Percentiles rank a stretch among this genome's conserved stretches.
Evolutionary conservation across 345 rosid species (phyloP).

Genomic region (Eucalyptus polyanthemos): DNA sequence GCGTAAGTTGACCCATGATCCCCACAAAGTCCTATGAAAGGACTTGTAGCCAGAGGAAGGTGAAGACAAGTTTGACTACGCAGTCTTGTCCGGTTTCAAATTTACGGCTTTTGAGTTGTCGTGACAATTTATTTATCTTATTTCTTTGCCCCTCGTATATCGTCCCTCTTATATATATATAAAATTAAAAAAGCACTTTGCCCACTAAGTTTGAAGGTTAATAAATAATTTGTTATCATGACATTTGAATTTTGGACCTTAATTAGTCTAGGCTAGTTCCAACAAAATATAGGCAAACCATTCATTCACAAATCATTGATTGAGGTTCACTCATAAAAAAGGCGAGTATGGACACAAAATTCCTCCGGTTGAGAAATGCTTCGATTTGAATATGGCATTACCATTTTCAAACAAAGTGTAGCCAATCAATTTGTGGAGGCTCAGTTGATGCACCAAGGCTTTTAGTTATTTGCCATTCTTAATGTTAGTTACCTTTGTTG

Average conservation of each 20-base stretch:
- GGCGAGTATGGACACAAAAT: neutral
- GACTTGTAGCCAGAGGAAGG: neutral
- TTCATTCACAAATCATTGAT: neutral
- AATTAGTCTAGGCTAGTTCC: neutral
- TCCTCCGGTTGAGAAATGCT: neutral
- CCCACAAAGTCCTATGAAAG: neutral
- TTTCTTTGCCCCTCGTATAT: neutral
- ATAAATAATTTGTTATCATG: neutral
- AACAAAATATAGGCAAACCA: neutral
- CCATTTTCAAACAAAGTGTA: neutral
- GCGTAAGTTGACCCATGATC: neutral
- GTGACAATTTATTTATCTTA: neutral
- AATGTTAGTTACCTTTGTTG: neutral
- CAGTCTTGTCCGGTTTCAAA: neutral
- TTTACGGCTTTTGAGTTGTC: neutral
- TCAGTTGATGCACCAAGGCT: neutral
- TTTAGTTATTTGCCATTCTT: neutral
- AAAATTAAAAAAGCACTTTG: neutral
- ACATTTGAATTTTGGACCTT: neutral
- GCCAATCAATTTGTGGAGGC: neutral
- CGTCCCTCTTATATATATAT: neutral
- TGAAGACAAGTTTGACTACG: neutral
- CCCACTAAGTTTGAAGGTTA: neutral
- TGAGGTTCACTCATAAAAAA: too few species aligned
- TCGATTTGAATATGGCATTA: neutral